These are phyloP conservation scores for Populus hybrid DNA, from an alignment of 441 rosid genomes.

Conservation along the genomic window DNA sequence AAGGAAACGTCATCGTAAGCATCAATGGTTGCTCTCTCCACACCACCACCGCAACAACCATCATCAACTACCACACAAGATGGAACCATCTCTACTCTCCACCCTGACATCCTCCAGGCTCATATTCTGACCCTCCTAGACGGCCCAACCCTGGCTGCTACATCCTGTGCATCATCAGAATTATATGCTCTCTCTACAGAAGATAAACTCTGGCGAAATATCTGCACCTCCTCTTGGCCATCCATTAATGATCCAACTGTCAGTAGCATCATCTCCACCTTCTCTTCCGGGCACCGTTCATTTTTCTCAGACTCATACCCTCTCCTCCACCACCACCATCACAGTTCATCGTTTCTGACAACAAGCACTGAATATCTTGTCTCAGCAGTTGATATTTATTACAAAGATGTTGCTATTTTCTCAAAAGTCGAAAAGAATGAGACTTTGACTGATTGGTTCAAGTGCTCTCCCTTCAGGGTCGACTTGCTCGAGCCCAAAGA, in stretches of 20 bases:
- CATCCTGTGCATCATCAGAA: slow-evolving; percentile 51
- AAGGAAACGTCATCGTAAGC: not conserved
- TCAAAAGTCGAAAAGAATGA: slow-evolving; percentile 47
- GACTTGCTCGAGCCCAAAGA: slow-evolving; percentile 62
- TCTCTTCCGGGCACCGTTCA: slow-evolving; percentile 59
- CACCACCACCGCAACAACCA: not conserved
- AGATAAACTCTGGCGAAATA: slow-evolving; percentile 52
- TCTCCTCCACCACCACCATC: slow-evolving; percentile 28
- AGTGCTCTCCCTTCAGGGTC: slow-evolving; percentile 54
- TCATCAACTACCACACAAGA: not conserved
- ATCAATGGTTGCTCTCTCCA: not conserved
- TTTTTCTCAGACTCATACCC: slow-evolving; percentile 73
- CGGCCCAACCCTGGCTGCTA: slow-evolving; percentile 63
- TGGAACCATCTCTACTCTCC: slow-evolving; percentile 37
- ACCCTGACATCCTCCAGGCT: slow-evolving; percentile 49
- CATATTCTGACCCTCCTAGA: slow-evolving; percentile 73
- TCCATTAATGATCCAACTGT: slow-evolving; percentile 44
- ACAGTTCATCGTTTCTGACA: not conserved
- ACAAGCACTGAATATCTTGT: slow-evolving; percentile 25
- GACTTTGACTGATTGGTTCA: slow-evolving; percentile 51
- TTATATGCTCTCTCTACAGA: slow-evolving; percentile 46
- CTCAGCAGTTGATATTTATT: slow-evolving; percentile 71
- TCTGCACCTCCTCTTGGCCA: slow-evolving; percentile 65
- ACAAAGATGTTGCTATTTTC: slow-evolving; percentile 33
- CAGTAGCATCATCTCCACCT: slow-evolving; percentile 35